Percentiles rank a stretch among this genome's conserved stretches.
These are phyloP conservation scores for Cladosporium sp. DNA, from an alignment of 2,329 filamentous ascomycete genomes.

Conservation along the genomic window DNA sequence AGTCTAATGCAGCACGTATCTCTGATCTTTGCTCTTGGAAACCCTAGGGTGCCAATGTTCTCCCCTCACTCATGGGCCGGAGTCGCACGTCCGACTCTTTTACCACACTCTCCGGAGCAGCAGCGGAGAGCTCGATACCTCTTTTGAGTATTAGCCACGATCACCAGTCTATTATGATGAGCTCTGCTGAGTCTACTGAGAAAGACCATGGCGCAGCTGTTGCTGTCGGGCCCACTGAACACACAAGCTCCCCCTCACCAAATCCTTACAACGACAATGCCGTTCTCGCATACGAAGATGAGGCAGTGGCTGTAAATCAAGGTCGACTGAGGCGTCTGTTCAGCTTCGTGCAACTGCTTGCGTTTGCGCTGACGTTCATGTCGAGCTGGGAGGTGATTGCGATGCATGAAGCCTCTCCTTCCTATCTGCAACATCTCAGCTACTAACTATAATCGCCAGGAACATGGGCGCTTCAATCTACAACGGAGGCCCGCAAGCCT, in stretches of 20 bases:
- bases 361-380: conserved; percentile 29
- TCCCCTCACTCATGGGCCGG: too few relatives aligned
- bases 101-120: too few relatives aligned
- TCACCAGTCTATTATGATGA: background rate
- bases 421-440: background rate
- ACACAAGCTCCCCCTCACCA: background rate
- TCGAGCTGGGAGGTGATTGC: conserved; percentile 27
- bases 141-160: background rate
- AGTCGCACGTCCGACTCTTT: too few relatives aligned
- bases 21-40: too few relatives aligned
- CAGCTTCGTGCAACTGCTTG: conserved; percentile 27
- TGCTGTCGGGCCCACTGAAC: background rate
- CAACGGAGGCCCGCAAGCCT: conserved; percentile 13
- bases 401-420: background rate
- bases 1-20: too few relatives aligned
- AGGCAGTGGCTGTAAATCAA: background rate
- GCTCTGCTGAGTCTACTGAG: background rate
- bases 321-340: conserved; percentile 22
- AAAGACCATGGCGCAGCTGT: background rate
- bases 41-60: too few relatives aligned
- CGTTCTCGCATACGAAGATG: background rate
- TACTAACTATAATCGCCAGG: background rate
- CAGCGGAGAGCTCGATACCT: background rate
- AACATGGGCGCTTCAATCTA: conserved; percentile 15
- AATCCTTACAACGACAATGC: background rate